These are phyloP conservation scores for Terfezia claveryi DNA, from an alignment of 495 filamentous ascomycete genomes.

Conservation along the genomic window DNA sequence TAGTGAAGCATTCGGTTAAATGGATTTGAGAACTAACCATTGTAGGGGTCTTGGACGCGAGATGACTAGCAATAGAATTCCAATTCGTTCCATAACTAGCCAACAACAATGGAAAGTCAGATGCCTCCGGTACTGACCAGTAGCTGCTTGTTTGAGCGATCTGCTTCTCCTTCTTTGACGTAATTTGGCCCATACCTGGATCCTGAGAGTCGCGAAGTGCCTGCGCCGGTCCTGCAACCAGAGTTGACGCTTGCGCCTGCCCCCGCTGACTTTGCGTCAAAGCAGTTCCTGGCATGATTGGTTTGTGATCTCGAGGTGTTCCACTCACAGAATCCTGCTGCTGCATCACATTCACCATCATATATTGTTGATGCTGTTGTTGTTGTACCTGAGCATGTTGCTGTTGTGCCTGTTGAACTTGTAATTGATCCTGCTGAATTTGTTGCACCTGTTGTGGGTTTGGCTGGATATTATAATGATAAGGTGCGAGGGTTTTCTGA, in stretches of 20 bases:
- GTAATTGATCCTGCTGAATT: neutral
- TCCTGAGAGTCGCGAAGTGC: neutral
- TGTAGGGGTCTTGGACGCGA: slow-evolving; percentile 78
- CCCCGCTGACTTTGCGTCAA: neutral
- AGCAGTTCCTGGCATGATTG: neutral
- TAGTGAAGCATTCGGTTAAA: neutral
- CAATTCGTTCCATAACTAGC: slow-evolving; percentile 79
- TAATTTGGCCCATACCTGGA: neutral
- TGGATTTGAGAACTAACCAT: slow-evolving; percentile 43
- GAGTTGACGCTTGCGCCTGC: neutral
- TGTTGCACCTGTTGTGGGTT: neutral
- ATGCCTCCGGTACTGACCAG: slow-evolving; percentile 85
- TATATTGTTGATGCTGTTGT: neutral
- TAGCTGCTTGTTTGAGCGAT: slow-evolving; percentile 53
- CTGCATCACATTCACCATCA: neutral
- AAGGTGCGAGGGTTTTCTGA: neutral
- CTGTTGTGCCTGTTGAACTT: too few relatives aligned
- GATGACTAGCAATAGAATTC: slow-evolving; percentile 55
- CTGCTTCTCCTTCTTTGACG: slow-evolving; percentile 21
- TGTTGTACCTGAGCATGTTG: neutral
- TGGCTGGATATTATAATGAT: neutral
- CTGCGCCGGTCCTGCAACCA: neutral
- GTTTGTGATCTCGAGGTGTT: slow-evolving; percentile 2
- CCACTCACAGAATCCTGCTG: slow-evolving; percentile 11
- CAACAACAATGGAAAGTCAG: slow-evolving; percentile 57